These are phyloP conservation scores for Fusarium cyanostomum DNA, from an alignment of 2,329 filamentous ascomycete species.

Conservation along the genomic window DNA sequence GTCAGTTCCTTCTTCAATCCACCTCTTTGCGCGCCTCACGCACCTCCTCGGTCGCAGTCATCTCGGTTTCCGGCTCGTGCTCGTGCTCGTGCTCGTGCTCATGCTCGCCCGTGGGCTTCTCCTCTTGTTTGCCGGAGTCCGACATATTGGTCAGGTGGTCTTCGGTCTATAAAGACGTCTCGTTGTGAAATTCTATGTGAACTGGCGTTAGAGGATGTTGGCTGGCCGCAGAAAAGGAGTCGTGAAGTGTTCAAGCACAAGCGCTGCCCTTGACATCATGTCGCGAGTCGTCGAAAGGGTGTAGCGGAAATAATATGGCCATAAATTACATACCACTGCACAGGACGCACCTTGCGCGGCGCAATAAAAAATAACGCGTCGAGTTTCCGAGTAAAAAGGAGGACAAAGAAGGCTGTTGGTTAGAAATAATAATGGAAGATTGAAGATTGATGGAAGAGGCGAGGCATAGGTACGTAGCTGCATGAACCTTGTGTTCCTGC, in stretches of 20 bases:
- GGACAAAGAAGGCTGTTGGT: slow-evolving; percentile 4
- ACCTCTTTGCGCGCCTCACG: slow-evolving; percentile 47
- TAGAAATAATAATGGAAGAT: slow-evolving; percentile 12
- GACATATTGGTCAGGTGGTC: slow-evolving; percentile 42
- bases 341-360: not conserved
- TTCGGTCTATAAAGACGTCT: not conserved
- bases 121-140: slow-evolving; percentile 47
- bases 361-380: not conserved
- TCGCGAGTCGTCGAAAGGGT: slow-evolving; percentile 7
- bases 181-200: slow-evolving; percentile 8
- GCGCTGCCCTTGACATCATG: slow-evolving; percentile 27
- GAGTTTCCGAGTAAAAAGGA: not conserved
- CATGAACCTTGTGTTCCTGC: slow-evolving; percentile 20
- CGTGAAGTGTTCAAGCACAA: not conserved
- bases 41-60: slow-evolving; percentile 50
- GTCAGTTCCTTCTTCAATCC: slow-evolving; percentile 46
- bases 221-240: slow-evolving; percentile 2
- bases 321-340: slow-evolving; percentile 13
- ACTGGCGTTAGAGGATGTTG: slow-evolving; percentile 18
- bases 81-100: slow-evolving; percentile 45
- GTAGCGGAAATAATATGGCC: not conserved
- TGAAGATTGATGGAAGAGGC: slow-evolving; percentile 24
- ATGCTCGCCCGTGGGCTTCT: slow-evolving; percentile 42
- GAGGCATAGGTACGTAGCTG: slow-evolving; percentile 23
- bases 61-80: slow-evolving; percentile 45